Conservation (phyloP, 1,284 basidiomycete genomes). For the Leccinum subrobustum region DNA sequence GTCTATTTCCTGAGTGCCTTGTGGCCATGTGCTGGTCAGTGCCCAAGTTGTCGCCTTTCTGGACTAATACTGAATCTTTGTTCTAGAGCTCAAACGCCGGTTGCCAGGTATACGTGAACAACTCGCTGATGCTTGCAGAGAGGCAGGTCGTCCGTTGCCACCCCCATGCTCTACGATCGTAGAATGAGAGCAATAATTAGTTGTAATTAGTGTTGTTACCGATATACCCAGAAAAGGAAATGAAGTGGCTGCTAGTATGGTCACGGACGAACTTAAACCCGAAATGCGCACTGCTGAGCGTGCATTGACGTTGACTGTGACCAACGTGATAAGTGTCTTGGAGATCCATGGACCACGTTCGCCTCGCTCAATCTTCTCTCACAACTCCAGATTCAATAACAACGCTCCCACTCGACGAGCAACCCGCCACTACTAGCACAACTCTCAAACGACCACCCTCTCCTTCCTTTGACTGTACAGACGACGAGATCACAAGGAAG, state of each 20-base stretch:
- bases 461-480: constrained; percentile 51
- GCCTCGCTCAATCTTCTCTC: not conserved
- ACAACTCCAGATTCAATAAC: not conserved
- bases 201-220: constrained; percentile 5
- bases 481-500: constrained; percentile 53
- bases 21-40: constrained; percentile 67
- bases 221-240: constrained; percentile 24
- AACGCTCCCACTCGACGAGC: constrained; percentile 11
- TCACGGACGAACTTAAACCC: constrained; percentile 22
- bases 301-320: constrained; percentile 17
- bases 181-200: not conserved
- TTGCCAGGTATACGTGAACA: constrained; percentile 48
- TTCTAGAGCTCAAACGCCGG: constrained; percentile 51
- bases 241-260: constrained; percentile 22
- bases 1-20: constrained; percentile 64
- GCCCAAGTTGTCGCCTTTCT: not conserved
- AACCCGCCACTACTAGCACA: constrained; percentile 26
- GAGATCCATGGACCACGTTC: constrained; percentile 23
- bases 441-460: constrained; percentile 65
- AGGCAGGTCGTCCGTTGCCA: constrained; percentile 44
- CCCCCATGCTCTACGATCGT: constrained; percentile 8
- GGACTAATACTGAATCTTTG: not conserved
- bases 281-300: constrained; percentile 16
- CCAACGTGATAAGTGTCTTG: constrained; percentile 15
- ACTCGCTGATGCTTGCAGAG: constrained; percentile 47